A percentile compares a stretch with the other conserved stretches of the same genome.
Conservation (phyloP, 805 yeast species). For the Ogataea paraovalis region DNA sequence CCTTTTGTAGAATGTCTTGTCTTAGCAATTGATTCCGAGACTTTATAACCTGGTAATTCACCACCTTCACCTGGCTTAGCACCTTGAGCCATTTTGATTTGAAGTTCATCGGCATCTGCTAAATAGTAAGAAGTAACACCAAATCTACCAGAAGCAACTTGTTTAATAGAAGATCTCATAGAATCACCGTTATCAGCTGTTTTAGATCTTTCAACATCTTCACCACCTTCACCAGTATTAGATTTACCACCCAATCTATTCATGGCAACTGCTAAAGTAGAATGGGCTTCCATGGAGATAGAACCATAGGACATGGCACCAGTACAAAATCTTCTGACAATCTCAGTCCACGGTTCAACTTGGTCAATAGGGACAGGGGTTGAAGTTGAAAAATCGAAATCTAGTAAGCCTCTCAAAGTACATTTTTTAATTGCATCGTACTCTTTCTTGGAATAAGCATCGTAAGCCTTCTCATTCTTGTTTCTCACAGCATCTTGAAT, state of each 20-base stretch:
- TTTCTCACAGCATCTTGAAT: constrained; percentile 98
- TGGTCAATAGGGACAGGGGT: constrained; percentile 89
- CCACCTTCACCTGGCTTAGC: constrained; percentile 99
- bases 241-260: constrained; percentile 96
- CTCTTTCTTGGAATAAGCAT: constrained; percentile 83
- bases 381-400: constrained; percentile 73
- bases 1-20: constrained; percentile 96
- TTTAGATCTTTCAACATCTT: constrained; percentile 85
- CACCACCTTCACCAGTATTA: constrained; percentile 99
- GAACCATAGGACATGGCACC: constrained; percentile 99
- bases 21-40: constrained; percentile 80
- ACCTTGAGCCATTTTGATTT: constrained; percentile 98
- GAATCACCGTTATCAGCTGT: constrained; percentile 88
- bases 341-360: constrained; percentile 99
- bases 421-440: constrained; percentile 88
- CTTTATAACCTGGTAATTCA: constrained; percentile 94
- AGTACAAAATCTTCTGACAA: constrained; percentile 94
- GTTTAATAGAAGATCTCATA: constrained; percentile 98
- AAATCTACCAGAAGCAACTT: constrained; percentile 95
- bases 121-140: constrained; percentile 95
- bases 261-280: constrained; percentile 98
- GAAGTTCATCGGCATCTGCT: constrained; percentile 95
- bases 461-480: constrained; percentile 91
- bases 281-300: constrained; percentile 97
- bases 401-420: constrained; percentile 90